A percentile compares a stretch with the other conserved stretches of the same genome.
Evolutionary conservation across 495 filamentous ascomycete species (phyloP).

Genomic region (Lophiotrema nucula): DNA sequence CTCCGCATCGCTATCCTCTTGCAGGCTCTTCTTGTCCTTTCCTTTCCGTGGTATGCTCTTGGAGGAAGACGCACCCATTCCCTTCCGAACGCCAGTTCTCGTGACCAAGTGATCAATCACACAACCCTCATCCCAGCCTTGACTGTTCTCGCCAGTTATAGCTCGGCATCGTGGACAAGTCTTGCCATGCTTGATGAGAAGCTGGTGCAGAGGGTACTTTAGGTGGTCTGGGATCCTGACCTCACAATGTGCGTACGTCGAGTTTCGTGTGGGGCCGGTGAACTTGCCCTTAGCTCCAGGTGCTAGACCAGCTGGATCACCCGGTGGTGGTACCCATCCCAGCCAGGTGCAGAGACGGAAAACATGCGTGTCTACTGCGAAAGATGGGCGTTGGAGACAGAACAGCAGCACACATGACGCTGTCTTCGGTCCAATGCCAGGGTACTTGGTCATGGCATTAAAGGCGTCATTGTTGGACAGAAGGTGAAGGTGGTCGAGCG

Average conservation of each 20-base stretch:
- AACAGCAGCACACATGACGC: conserved; percentile 69
- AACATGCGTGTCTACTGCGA: conserved; percentile 51
- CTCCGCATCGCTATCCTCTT: conserved; percentile 21
- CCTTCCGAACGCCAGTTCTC: conserved; percentile 41
- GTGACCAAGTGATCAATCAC: conserved; percentile 47
- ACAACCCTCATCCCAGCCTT: conserved; percentile 45
- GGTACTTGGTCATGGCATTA: conserved; percentile 68
- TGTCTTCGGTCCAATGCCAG: conserved; percentile 89
- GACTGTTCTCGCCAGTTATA: conserved; percentile 39
- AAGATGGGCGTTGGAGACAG: conserved; percentile 48
- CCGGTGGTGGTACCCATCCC: conserved; percentile 69
- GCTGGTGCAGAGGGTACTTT: conserved; percentile 85
- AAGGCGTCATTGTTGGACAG: conserved; percentile 69
- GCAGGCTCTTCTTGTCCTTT: conserved; percentile 23
- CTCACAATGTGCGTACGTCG: conserved; percentile 78
- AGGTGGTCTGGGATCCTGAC: conserved; percentile 76
- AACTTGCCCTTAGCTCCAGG: conserved; percentile 40
- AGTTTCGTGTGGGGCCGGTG: conserved; percentile 55
- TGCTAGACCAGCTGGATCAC: conserved; percentile 15
- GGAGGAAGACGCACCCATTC: neutral
- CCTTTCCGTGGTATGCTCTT: conserved; percentile 15
- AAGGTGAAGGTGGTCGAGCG: conserved; percentile 74
- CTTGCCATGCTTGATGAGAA: conserved; percentile 85
- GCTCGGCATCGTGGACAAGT: conserved; percentile 75
- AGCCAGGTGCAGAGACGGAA: conserved; percentile 78